Evolutionary conservation across 2,329 filamentous ascomycete genomes (phyloP).

Genomic region (Diplodia mutila): DNA sequence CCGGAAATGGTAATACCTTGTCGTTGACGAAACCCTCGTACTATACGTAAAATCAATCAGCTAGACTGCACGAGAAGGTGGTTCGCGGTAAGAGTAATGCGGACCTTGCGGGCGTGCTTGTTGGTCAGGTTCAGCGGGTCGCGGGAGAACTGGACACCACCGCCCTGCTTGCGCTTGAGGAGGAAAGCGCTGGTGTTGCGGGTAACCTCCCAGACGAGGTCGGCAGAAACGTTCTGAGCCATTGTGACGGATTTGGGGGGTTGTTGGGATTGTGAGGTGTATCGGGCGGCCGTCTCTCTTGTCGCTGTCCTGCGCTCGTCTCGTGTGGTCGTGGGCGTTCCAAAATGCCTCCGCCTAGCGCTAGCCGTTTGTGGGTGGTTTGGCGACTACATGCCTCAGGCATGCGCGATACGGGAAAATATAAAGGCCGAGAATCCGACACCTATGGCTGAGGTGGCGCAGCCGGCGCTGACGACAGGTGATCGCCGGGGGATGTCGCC

Average conservation of each 20-base stretch:
- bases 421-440: constrained; percentile 2
- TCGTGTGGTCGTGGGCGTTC: constrained; percentile 5
- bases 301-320: constrained; percentile 1
- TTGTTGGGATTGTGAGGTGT: constrained; percentile 3
- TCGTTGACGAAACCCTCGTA: constrained; percentile 91
- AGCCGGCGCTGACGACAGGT: constrained; percentile 19
- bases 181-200: constrained; percentile 88
- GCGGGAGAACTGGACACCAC: constrained; percentile 87
- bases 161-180: constrained; percentile 81
- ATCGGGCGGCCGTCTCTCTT: constrained; percentile 24
- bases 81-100: constrained; percentile 29
- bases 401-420: not conserved
- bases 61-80: constrained; percentile 23
- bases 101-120: constrained; percentile 87
- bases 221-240: constrained; percentile 78
- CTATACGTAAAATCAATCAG: constrained; percentile 52
- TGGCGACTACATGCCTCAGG: too few relatives aligned
- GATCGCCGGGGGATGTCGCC: constrained; percentile 5
- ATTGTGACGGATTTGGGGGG: constrained; percentile 41
- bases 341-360: not conserved
- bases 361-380: too few relatives aligned
- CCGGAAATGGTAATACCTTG: constrained; percentile 66
- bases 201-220: constrained; percentile 93
- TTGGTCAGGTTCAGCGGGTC: constrained; percentile 94
- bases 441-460: constrained; percentile 1